phyloP scores from a whole-genome alignment of 2,329 filamentous ascomycete genomes.

The Colletotrichum sansevieriae region DNA sequence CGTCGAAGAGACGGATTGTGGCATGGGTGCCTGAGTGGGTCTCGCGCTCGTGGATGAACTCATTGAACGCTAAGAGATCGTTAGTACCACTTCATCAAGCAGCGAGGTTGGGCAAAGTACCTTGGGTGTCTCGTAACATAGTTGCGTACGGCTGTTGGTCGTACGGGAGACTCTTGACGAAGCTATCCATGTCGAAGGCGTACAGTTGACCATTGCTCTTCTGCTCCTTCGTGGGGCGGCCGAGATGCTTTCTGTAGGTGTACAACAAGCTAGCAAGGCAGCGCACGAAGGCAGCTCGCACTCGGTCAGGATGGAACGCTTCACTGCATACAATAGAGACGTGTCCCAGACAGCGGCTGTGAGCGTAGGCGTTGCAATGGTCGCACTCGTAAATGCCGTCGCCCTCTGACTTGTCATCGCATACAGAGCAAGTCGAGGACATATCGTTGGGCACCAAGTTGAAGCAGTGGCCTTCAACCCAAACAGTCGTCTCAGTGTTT shows the following conservation, averaged over 20 bases:
- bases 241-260: conserved; percentile 74
- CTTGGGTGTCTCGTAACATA: conserved; percentile 77
- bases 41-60: conserved; percentile 88
- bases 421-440: conserved; percentile 76
- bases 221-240: conserved; percentile 71
- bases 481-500: conserved; percentile 83
- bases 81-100: conserved; percentile 41
- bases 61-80: conserved; percentile 69
- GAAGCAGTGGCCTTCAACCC: conserved; percentile 89
- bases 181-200: conserved; percentile 75
- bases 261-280: conserved; percentile 76
- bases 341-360: conserved; percentile 72
- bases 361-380: conserved; percentile 70
- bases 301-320: conserved; percentile 72
- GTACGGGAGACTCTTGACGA: conserved; percentile 73
- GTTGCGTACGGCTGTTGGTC: conserved; percentile 74
- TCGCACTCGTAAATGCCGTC: conserved; percentile 83
- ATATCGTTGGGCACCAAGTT: conserved; percentile 72
- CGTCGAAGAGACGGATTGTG: conserved; percentile 82
- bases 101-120: conserved; percentile 52
- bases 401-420: conserved; percentile 78
- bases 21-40: conserved; percentile 72
- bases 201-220: conserved; percentile 71
- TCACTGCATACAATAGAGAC: conserved; percentile 74
- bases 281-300: conserved; percentile 73